A percentile compares a stretch with the other conserved stretches of the same genome.
Conservation (phyloP, 257 asterid genomes). For the Knoxia roxburghii region DNA sequence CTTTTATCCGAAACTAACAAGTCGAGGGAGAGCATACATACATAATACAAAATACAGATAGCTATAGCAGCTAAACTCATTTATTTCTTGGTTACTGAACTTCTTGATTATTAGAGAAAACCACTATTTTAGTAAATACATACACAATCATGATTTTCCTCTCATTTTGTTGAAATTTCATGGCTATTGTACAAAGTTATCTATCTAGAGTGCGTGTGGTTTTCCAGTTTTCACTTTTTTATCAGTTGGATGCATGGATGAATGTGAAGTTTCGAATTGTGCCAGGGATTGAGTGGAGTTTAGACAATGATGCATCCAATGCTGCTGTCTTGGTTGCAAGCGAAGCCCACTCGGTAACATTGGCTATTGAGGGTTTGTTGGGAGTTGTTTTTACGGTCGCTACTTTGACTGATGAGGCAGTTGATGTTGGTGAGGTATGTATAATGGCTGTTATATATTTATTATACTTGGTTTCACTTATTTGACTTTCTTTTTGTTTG, state of each 20-base stretch:
- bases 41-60: background rate
- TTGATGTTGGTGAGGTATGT: constrained; percentile 91
- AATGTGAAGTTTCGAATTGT: constrained; percentile 13
- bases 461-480: constrained; percentile 8
- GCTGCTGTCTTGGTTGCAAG: constrained; percentile 96
- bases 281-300: constrained; percentile 97
- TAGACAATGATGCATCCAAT: constrained; percentile 95
- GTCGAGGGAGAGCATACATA: background rate
- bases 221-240: constrained; percentile 5
- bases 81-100: background rate
- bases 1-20: background rate
- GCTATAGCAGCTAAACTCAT: background rate
- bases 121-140: background rate
- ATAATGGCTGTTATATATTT: constrained; percentile 8
- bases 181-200: background rate
- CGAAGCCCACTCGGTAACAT: constrained; percentile 95
- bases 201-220: background rate
- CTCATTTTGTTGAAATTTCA: background rate
- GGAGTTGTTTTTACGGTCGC: constrained; percentile 97
- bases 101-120: background rate
- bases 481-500: constrained; percentile 20
- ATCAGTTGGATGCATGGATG: background rate
- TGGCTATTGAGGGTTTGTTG: constrained; percentile 92
- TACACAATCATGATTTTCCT: background rate
- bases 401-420: constrained; percentile 95